Evolutionary conservation across 805 yeast species (phyloP).

Genomic region (Starmerella sp.): DNA sequence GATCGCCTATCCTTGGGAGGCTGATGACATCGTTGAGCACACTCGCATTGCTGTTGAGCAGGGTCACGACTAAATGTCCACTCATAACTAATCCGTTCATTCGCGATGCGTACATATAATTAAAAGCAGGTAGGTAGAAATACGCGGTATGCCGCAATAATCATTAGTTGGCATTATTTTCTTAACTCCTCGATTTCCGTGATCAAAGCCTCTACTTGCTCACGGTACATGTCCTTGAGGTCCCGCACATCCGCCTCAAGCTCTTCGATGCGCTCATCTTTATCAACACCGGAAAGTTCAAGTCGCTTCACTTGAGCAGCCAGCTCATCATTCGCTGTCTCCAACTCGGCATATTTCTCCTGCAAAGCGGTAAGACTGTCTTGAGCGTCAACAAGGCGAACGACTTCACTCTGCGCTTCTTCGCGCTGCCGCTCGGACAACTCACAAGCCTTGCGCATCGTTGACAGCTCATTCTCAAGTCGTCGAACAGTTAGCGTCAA

Average conservation of each 20-base stretch:
- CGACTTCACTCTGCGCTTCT: constrained; percentile 55
- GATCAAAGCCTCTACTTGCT: constrained; percentile 81
- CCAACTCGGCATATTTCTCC: constrained; percentile 24
- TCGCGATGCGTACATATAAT: too few relatives aligned
- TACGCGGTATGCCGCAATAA: background rate
- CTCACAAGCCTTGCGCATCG: constrained; percentile 51
- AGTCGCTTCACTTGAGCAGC: constrained; percentile 39
- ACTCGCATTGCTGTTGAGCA: constrained; percentile 53
- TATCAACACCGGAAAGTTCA: constrained; percentile 70
- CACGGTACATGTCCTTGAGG: constrained; percentile 68
- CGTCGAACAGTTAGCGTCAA: constrained; percentile 68
- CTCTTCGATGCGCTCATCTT: constrained; percentile 75
- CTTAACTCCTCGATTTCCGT: constrained; percentile 28
- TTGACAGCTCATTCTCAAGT: constrained; percentile 63
- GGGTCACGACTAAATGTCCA: constrained; percentile 40
- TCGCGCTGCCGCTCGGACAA: constrained; percentile 48
- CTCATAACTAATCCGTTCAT: too few relatives aligned
- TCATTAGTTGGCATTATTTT: background rate
- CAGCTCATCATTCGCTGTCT: constrained; percentile 33
- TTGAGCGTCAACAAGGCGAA: constrained; percentile 45
- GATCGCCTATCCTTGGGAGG: constrained; percentile 91
- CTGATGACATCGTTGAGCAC: constrained; percentile 67
- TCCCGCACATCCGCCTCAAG: constrained; percentile 79
- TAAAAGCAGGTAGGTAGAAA: too few relatives aligned
- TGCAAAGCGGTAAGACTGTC: constrained; percentile 35